Evolutionary conservation across 305 asterid species (phyloP).

Genomic region (Solanum hybrid): DNA sequence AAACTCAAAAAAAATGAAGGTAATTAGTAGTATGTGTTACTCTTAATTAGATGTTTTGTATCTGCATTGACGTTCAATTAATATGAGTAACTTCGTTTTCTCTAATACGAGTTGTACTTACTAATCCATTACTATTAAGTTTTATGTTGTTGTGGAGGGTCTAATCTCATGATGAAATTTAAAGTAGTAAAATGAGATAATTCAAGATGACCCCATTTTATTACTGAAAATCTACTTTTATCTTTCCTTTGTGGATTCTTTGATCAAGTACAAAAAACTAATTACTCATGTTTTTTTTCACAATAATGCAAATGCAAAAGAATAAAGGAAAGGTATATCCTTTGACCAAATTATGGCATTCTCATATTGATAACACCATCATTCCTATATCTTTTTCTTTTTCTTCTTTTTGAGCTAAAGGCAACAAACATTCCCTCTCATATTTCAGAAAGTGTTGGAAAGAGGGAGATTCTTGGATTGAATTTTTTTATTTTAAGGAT

Average conservation of each 20-base stretch:
- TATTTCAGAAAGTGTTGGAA: slow-evolving; percentile 33
- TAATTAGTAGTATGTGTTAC: slow-evolving; percentile 8
- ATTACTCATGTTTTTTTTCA: slow-evolving; percentile 19
- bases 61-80: not conserved
- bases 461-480: slow-evolving; percentile 17
- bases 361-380: slow-evolving; percentile 18
- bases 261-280: slow-evolving; percentile 36
- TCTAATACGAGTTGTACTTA: not conserved
- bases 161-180: slow-evolving; percentile 21
- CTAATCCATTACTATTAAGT: not conserved
- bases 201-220: slow-evolving; percentile 14
- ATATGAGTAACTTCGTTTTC: not conserved
- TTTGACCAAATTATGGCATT: slow-evolving; percentile 38
- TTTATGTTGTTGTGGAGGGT: not conserved
- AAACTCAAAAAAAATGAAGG: slow-evolving; percentile 22
- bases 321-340: slow-evolving; percentile 12
- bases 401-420: not conserved
- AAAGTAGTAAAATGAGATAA: slow-evolving; percentile 7
- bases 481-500: not conserved
- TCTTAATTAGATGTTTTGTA: not conserved
- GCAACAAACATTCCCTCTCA: slow-evolving; percentile 18
- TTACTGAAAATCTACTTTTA: slow-evolving; percentile 28
- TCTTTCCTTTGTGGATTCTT: slow-evolving; percentile 8
- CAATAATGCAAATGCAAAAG: slow-evolving; percentile 38
- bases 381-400: slow-evolving; percentile 6